Base-by-base conservation (phyloP, 164 flowering plant species). In the grape (Vitis vinifera) region DNA sequence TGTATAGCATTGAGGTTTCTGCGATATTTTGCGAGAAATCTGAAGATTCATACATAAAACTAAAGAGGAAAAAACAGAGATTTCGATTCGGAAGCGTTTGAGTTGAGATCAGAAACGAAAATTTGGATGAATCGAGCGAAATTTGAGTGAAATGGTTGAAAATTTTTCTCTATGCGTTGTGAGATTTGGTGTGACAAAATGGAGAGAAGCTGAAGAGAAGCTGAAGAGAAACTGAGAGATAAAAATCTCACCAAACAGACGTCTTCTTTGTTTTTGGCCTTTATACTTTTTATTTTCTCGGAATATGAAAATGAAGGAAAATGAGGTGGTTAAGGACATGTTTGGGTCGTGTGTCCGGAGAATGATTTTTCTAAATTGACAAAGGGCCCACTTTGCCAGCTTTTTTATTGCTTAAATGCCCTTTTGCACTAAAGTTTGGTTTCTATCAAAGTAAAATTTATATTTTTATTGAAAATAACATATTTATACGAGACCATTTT, bases 241-340 rank as follows among this genome's bases (percentile, higher is more conserved):
- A 70, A 67, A 62, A 63, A 63, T 58, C 68, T 64, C 72, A 63
- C 72, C 65, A 7, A 68, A 63, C 47, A n/a, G 62, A 55, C 23
- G 23, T 1, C 9, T 23, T 37, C 44, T 3, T 37, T 57, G 59
- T 37, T 16, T 48, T 31, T 19, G 9, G 47, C 49, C 59, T 71
- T 15, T 51, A 49, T 49, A 27, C 47, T 8, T 49, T 23, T n/a
- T 44, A 4, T 10, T n/a, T 15, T 55, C 30, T 1, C 17, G 14
- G 19, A 57, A 63, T 16, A 49, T 9, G 10, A 69, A 69, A 15
- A 16, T 52, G 44, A 66, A 50, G 44, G 44, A 9, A 65, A 65
- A 51, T 49, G 68, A 30, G 11, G n/a, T 30, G n/a, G 44, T 37
- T 37, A 37, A 37, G 44, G 44, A 37, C 44, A 37, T 37, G 44